Percentiles rank a stretch among this genome's conserved stretches.
phyloP scores from a whole-genome alignment of 1,284 basidiomycete species.

The Neolentinus lepideus region DNA sequence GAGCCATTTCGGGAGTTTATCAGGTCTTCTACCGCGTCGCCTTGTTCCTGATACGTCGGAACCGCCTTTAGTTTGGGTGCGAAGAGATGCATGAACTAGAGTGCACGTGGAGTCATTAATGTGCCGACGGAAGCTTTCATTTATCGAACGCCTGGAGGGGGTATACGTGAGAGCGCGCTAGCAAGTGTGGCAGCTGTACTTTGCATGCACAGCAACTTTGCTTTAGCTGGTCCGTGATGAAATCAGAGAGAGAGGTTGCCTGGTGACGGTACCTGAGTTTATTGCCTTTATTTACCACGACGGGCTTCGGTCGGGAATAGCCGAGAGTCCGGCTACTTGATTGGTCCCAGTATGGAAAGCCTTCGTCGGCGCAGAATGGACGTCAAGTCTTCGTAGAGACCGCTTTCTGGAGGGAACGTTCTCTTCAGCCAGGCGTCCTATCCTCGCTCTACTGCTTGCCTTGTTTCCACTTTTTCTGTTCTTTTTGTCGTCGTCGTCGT shows the following conservation, averaged over 20 bases:
- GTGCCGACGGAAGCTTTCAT: no score
- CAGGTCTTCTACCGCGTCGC: no score
- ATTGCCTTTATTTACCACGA: not conserved
- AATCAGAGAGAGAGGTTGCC: not conserved
- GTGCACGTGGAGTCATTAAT: no score
- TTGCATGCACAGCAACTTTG: no score
- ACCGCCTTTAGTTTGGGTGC: no score
- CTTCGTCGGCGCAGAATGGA: not conserved
- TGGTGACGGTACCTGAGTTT: not conserved
- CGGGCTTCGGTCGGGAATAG: not conserved
- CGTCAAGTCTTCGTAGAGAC: not conserved
- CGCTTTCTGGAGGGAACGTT: not conserved
- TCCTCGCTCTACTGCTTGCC: not conserved
- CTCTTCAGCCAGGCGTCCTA: not conserved
- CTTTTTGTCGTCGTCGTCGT: not conserved
- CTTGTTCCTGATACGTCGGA: no score
- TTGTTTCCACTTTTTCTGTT: not conserved
- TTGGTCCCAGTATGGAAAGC: not conserved
- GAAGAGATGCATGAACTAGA: no score
- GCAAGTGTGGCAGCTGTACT: no score
- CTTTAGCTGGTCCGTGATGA: no score
- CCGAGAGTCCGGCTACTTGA: not conserved
- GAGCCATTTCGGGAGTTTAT: not conserved
- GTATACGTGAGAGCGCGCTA: no score
- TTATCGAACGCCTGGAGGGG: no score